A percentile compares a stretch with the other conserved stretches of the same genome.
Conservation (phyloP, 176 grass and related monocot genomes). For the Zoysia pacifica region DNA sequence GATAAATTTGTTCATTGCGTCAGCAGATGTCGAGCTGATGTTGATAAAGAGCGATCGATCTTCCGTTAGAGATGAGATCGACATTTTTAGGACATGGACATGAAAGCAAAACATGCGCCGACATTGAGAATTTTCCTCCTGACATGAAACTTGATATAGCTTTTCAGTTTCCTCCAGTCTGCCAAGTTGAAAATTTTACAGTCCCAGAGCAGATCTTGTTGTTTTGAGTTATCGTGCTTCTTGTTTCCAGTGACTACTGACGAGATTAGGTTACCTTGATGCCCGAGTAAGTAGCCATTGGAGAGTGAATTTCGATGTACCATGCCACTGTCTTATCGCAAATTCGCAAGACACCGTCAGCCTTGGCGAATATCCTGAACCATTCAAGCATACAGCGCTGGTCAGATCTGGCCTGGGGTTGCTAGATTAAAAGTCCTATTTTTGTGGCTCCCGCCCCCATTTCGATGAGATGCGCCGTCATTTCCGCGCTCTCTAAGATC, state of each 20-base stretch:
- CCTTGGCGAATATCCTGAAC: not conserved
- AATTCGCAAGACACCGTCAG: not conserved
- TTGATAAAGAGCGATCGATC: conserved; percentile 41
- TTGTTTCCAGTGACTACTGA: not conserved
- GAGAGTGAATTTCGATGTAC: not conserved
- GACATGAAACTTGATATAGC: not conserved
- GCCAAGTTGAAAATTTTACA: not conserved
- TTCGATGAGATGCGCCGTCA: not conserved
- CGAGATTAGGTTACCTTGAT: conserved; percentile 29
- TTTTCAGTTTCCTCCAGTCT: not conserved
- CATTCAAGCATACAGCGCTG: not conserved
- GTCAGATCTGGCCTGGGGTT: conserved; percentile 25
- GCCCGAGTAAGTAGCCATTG: not conserved
- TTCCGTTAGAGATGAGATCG: not conserved
- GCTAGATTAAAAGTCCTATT: not conserved
- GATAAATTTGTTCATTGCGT: conserved; percentile 27
- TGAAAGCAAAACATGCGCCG: not conserved
- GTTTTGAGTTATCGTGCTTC: not conserved
- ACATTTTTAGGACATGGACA: not conserved
- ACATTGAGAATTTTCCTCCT: not conserved
- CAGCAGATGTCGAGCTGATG: conserved; percentile 3
- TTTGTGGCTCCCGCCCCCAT: not conserved
- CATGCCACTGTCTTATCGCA: not conserved
- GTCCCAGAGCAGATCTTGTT: not conserved
- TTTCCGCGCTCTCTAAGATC: not conserved